Evolutionary conservation across 345 rosid genomes (phyloP).

Genomic region (Eucalyptus polyanthemos): DNA sequence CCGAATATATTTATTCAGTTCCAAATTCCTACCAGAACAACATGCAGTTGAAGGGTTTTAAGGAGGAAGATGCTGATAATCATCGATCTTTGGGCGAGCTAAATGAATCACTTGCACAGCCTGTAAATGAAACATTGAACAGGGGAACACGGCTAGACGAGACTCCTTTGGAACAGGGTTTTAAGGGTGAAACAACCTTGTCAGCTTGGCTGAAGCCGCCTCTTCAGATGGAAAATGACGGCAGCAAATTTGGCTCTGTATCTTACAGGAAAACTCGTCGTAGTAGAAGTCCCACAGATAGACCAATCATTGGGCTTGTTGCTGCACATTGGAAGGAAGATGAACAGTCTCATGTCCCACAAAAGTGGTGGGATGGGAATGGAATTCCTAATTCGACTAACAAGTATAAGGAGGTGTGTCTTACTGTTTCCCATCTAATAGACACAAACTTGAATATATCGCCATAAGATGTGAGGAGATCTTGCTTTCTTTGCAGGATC

Average conservation of each 20-base stretch:
- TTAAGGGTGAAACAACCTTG: conserved; percentile 32
- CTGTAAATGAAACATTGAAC: conserved; percentile 12
- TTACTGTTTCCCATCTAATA: not conserved
- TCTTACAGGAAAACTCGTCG: conserved; percentile 2
- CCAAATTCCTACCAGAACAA: conserved; percentile 31
- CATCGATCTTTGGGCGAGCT: conserved; percentile 6
- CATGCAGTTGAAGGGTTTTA: conserved; percentile 18
- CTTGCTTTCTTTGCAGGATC: conserved; percentile 51
- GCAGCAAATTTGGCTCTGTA: not conserved
- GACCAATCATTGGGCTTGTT: conserved; percentile 89
- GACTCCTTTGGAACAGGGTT: conserved; percentile 4
- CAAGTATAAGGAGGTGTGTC: conserved; percentile 84
- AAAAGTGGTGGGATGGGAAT: conserved; percentile 97
- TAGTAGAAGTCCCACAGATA: conserved; percentile 45
- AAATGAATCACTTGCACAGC: conserved; percentile 13
- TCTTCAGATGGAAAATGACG: not conserved
- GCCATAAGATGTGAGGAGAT: not conserved
- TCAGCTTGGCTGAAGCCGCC: conserved; percentile 47
- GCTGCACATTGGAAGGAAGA: conserved; percentile 86
- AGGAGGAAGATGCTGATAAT: conserved; percentile 14
- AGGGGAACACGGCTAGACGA: conserved; percentile 5
- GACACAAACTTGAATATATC: not conserved
- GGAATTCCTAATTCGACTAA: conserved; percentile 97
- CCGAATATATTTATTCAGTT: conserved; percentile 63
- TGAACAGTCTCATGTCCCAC: conserved; percentile 30